Percentiles rank a stretch among this genome's conserved stretches.
Conservation (phyloP, 805 yeast species). For the Phaffomyces antillensis region DNA sequence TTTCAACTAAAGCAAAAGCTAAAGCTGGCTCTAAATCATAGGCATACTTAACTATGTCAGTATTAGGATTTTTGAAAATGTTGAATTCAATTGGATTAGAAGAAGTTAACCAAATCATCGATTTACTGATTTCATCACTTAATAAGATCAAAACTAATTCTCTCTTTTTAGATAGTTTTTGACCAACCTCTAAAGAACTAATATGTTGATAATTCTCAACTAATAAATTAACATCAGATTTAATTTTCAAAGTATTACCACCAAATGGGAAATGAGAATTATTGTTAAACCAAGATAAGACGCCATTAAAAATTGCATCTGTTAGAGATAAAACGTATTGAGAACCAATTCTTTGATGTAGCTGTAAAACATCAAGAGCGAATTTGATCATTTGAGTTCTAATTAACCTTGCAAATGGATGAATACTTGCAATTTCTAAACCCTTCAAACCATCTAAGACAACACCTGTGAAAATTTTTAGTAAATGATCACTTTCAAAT, state of each 20-base stretch:
- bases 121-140: slow-evolving; percentile 64
- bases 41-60: slow-evolving; percentile 42
- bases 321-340: slow-evolving; percentile 38
- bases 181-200: slow-evolving; percentile 11
- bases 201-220: slow-evolving; percentile 35
- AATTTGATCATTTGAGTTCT: slow-evolving; percentile 70
- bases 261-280: slow-evolving; percentile 75
- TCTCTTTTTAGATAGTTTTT: slow-evolving; percentile 37
- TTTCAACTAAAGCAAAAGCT: slow-evolving; percentile 61
- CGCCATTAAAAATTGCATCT: slow-evolving; percentile 49
- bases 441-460: slow-evolving; percentile 47
- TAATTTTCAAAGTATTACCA: slow-evolving; percentile 63
- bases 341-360: slow-evolving; percentile 44
- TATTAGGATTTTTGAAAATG: slow-evolving; percentile 30
- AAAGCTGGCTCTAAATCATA: slow-evolving; percentile 62
- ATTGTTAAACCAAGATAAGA: slow-evolving; percentile 71
- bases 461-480: slow-evolving; percentile 61
- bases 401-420: slow-evolving; percentile 71
- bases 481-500: slow-evolving; percentile 61
- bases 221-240: slow-evolving; percentile 58
- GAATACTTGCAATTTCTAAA: slow-evolving; percentile 57
- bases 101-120: slow-evolving; percentile 69
- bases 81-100: slow-evolving; percentile 22
- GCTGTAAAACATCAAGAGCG: slow-evolving; percentile 55
- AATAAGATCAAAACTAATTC: slow-evolving; percentile 54